These are phyloP conservation scores for Nicotiana otophora DNA, from an alignment of 257 asterid genomes.

Conservation along the genomic window DNA sequence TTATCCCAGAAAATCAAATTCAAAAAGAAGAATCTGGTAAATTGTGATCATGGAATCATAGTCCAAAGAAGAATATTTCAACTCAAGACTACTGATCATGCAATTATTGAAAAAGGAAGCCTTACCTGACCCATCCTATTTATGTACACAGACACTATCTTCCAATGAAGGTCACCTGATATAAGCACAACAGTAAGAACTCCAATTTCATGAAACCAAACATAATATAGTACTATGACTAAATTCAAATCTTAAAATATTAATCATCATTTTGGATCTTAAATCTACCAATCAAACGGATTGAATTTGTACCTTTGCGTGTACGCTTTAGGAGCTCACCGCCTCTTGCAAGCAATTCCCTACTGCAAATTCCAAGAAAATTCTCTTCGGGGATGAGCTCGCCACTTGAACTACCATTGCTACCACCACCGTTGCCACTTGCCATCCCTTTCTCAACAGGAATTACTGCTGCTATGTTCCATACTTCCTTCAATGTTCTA, in stretches of 20 bases:
- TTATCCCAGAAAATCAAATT: not conserved
- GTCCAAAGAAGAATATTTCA: not conserved
- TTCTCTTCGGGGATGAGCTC: slow-evolving; percentile 83
- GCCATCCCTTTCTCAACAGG: slow-evolving; percentile 80
- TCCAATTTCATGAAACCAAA: not conserved
- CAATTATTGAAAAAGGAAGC: slow-evolving; percentile 13
- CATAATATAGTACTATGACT: not conserved
- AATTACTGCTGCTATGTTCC: slow-evolving; percentile 83
- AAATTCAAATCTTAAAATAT: not conserved
- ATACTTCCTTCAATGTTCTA: slow-evolving; percentile 84
- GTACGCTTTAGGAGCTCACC: slow-evolving; percentile 85
- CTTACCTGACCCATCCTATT: slow-evolving; percentile 81
- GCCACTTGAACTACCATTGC: slow-evolving; percentile 65
- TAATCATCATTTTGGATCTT: not conserved
- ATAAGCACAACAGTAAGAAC: not conserved
- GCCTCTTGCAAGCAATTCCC: slow-evolving; percentile 89
- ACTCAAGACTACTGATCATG: not conserved
- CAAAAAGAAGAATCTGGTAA: not conserved
- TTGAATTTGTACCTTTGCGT: slow-evolving; percentile 51
- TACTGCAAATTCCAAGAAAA: slow-evolving; percentile 81
- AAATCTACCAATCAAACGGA: not conserved
- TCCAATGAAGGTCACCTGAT: slow-evolving; percentile 99
- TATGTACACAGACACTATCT: slow-evolving; percentile 83
- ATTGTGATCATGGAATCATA: not conserved
- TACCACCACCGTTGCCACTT: slow-evolving; percentile 36